phyloP scores from a whole-genome alignment of 805 yeast species.

The Barnettozyma sucrosica region DNA sequence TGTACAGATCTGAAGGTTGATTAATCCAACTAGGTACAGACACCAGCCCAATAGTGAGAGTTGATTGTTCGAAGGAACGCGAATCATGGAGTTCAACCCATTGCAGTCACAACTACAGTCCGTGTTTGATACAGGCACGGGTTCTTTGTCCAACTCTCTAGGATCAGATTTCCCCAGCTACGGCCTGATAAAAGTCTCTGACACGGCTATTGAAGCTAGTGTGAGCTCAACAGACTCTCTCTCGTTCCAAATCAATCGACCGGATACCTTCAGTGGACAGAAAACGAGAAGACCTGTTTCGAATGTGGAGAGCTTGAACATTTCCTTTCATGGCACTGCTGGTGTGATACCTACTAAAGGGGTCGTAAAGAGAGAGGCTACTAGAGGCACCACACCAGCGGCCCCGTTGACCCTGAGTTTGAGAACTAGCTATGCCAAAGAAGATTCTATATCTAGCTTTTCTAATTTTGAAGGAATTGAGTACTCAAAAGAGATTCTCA shows the following conservation, averaged over 20 bases:
- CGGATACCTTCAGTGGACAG: background rate
- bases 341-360: background rate
- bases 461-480: background rate
- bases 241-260: background rate
- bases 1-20: no score
- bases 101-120: background rate
- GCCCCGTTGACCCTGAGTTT: background rate
- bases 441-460: background rate
- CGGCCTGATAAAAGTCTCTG: constrained; percentile 21
- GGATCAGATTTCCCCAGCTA: constrained; percentile 17
- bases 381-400: no score
- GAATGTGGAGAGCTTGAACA: background rate
- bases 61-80: background rate
- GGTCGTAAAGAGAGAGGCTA: background rate
- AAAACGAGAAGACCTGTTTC: background rate
- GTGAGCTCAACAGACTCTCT: background rate
- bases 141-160: constrained; percentile 7
- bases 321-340: background rate
- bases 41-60: no score
- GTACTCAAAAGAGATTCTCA: background rate
- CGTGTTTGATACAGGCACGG: background rate
- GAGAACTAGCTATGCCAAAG: background rate
- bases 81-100: background rate
- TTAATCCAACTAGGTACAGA: no score
- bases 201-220: constrained; percentile 9